Percentiles rank a stretch among this genome's conserved stretches.
phyloP scores from a whole-genome alignment of 2,329 filamentous ascomycete genomes.

The Chaetomiaceae sp. region DNA sequence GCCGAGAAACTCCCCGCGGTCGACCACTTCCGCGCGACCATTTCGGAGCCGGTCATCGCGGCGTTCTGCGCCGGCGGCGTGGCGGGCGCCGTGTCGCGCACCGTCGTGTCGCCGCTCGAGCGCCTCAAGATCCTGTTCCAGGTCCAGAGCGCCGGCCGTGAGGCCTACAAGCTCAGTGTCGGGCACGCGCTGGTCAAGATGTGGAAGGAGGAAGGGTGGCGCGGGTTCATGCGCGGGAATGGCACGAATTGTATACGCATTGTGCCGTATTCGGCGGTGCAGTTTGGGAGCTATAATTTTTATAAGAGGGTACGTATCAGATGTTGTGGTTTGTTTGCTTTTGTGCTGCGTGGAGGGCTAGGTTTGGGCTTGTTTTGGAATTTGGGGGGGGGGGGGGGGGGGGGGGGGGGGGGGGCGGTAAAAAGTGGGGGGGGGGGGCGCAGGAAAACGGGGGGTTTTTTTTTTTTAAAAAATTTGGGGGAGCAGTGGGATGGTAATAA shows the following conservation, averaged over 20 bases:
- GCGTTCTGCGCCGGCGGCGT: slow-evolving; percentile 93
- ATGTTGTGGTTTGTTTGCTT: too few species aligned
- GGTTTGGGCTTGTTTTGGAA: too few species aligned
- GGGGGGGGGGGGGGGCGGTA: too few species aligned
- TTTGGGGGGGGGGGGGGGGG: too few species aligned
- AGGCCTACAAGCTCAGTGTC: slow-evolving; percentile 90
- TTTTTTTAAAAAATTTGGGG: too few species aligned
- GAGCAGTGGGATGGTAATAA: too few species aligned
- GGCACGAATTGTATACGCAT: slow-evolving; percentile 98
- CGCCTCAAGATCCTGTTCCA: slow-evolving; percentile 97
- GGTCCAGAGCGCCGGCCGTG: slow-evolving; percentile 81
- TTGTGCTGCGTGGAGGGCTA: too few species aligned
- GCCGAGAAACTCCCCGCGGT: slow-evolving; percentile 25
- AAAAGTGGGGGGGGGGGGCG: too few species aligned
- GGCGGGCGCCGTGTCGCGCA: slow-evolving; percentile 93
- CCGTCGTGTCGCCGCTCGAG: slow-evolving; percentile 92
- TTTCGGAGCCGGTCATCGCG: slow-evolving; percentile 80
- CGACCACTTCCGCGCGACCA: slow-evolving; percentile 38
- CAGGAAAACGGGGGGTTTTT: too few species aligned
- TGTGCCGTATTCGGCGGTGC: slow-evolving; percentile 94
- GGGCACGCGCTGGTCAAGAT: slow-evolving; percentile 86
- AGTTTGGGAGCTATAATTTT: slow-evolving; percentile 96
- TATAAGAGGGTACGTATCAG: slow-evolving; percentile 74
- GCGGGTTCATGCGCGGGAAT: slow-evolving; percentile 95
- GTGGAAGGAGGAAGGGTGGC: slow-evolving; percentile 95